Conservation (phyloP, 371 early-diverging fungal species). For the Actinomortierella wolfii region DNA sequence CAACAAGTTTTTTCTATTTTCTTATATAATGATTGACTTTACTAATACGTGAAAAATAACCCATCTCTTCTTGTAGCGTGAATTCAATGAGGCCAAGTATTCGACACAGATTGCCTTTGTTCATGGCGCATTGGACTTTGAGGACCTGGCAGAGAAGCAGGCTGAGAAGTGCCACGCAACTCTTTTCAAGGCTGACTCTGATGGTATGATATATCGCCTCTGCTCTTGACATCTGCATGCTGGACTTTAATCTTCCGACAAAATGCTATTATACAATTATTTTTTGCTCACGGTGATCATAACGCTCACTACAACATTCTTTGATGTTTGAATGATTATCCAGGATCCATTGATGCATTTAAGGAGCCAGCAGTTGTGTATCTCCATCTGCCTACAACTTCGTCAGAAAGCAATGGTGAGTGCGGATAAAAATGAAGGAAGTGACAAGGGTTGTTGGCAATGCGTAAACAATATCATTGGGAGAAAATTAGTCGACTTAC, state of each 20-base stretch:
- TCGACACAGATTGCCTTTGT: slow-evolving; percentile 45
- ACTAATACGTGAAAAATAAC: no score
- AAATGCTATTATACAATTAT: no score
- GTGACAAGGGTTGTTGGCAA: no score
- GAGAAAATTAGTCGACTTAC: no score
- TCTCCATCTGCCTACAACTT: no score
- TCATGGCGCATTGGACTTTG: slow-evolving; percentile 30
- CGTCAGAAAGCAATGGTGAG: no score
- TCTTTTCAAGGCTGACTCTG: slow-evolving; percentile 10
- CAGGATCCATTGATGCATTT: no score
- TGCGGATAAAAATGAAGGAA: no score
- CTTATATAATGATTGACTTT: not conserved
- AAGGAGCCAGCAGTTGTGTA: no score
- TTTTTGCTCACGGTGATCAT: not conserved
- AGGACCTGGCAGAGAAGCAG: slow-evolving; percentile 24
- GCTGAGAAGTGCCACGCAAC: slow-evolving; percentile 29
- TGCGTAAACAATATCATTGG: no score
- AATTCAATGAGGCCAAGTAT: slow-evolving; percentile 24
- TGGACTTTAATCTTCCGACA: no score
- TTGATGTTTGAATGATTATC: not conserved
- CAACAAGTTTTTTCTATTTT: not conserved
- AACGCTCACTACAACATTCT: not conserved
- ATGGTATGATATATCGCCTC: slow-evolving; percentile 15
- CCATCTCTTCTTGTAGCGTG: no score
- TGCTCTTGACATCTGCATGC: not conserved